Base-by-base conservation (phyloP, 345 rosid genomes). In the Alliaria petiolata region DNA sequence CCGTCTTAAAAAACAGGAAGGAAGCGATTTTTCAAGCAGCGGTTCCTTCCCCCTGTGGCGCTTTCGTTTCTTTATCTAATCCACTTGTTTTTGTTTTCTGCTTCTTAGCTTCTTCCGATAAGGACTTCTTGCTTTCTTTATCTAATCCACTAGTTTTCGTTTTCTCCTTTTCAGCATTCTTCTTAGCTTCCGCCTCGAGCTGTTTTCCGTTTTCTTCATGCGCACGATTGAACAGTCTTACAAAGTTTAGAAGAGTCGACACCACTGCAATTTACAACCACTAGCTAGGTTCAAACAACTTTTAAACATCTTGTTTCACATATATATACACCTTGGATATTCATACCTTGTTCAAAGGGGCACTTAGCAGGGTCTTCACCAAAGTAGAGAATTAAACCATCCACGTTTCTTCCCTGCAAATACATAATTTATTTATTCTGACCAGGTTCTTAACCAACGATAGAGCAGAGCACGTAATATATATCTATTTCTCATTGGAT, bases 351-450 rank as follows among this genome's bases (percentile, higher is more conserved):
- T 76, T 93, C 97, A 40, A 91, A 91, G 51, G 96, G 87, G 50
- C 93, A 93, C 26, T 90, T 88, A 36, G 93, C 88, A 36, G 98
- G 98, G 83, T 91, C 97, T 84, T 93, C 97, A 54, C 98, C 98
- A 67, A 91, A 93, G 73, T 93, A 93, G 75, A 91, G 85, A 76
- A 91, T 89, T 78, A 91, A 79, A 35, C 91, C 86, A 81, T 93
- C 98, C 42, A 85, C 93, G 65, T 89, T 89, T 79, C 88, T 84
- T 46, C 98, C 98, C 96, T 91, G 87, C 44, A 39, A n/a, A 49
- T 57, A n/a, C 75, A 70, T 28, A 28, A 12, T 38, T 12, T 40
- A n/a, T 50, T 39, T 51, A 49, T 39, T 56, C 22, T 55, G 26
- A 56, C 20, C 33, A 35, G 22, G 14, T 15, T 62, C 69, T 72